Percentiles rank a stretch among this genome's conserved stretches.
phyloP scores from a whole-genome alignment of 2,329 filamentous ascomycete species.

The Aspergillus persii region DNA sequence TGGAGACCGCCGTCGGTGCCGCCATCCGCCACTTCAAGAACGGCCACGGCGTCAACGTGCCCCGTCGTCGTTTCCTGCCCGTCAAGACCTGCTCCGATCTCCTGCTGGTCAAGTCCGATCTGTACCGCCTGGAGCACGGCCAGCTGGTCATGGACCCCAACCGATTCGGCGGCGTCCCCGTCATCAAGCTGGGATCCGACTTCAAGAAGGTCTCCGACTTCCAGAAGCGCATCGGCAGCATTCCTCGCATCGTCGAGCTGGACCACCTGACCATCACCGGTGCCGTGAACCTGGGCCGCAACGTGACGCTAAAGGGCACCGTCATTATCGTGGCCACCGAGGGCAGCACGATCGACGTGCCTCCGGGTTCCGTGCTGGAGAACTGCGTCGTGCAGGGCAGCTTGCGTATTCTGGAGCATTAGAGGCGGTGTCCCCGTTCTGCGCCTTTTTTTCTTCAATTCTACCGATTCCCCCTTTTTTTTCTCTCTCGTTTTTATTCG shows the following conservation, averaged over 20 bases:
- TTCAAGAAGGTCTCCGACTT: conserved; percentile 98
- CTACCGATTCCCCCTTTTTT: neutral
- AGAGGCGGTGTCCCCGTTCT: conserved; percentile 26
- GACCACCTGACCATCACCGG: conserved; percentile 93
- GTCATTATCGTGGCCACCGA: conserved; percentile 99
- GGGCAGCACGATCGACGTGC: conserved; percentile 96
- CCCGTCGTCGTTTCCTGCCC: conserved; percentile 94
- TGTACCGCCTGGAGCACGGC: conserved; percentile 98
- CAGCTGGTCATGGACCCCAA: conserved; percentile 95
- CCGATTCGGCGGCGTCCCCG: conserved; percentile 91
- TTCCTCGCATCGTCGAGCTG: conserved; percentile 51
- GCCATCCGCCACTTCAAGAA: conserved; percentile 99
- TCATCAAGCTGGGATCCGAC: conserved; percentile 98
- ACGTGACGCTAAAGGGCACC: conserved; percentile 92
- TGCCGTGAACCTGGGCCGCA: conserved; percentile 92
- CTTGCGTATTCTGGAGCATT: conserved; percentile 71
- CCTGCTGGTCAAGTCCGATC: conserved; percentile 99
- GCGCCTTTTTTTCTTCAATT: conserved; percentile 11
- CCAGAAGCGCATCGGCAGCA: conserved; percentile 52
- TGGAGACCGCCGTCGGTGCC: conserved; percentile 97
- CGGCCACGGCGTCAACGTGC: conserved; percentile 98
- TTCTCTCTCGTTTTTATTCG: neutral
- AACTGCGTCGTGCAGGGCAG: conserved; percentile 99
- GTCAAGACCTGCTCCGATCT: conserved; percentile 99
- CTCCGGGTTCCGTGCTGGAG: conserved; percentile 93